Conservation (phyloP, 2,329 filamentous ascomycete species). For the Ascochyta fabae region DNA sequence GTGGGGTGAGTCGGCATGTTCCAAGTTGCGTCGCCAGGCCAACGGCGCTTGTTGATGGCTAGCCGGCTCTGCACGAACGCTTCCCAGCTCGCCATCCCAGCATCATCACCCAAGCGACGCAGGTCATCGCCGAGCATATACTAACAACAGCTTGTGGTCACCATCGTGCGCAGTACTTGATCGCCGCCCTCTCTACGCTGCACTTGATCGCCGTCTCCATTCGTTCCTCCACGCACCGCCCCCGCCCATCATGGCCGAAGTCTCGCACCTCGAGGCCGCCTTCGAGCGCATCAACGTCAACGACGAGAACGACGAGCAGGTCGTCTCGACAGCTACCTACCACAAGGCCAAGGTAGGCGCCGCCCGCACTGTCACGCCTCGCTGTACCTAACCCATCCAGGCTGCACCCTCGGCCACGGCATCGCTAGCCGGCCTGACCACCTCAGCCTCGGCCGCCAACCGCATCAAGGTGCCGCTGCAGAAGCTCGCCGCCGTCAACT, state of each 20-base stretch:
- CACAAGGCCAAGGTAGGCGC: constrained; percentile 76
- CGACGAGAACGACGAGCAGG: constrained; percentile 77
- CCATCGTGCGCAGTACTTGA: neutral
- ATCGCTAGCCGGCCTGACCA: constrained; percentile 56
- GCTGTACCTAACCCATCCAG: constrained; percentile 46
- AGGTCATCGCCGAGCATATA: constrained; percentile 6
- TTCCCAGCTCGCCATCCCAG: constrained; percentile 10
- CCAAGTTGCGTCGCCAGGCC: constrained; percentile 3
- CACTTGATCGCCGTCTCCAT: neutral
- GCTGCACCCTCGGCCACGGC: constrained; percentile 45
- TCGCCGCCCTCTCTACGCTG: neutral
- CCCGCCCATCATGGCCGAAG: constrained; percentile 63
- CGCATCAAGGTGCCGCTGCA: constrained; percentile 76
- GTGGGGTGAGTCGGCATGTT: constrained; percentile 12
- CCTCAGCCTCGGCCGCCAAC: constrained; percentile 55
- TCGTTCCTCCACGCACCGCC: neutral
- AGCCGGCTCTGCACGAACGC: constrained; percentile 8
- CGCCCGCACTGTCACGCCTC: neutral
- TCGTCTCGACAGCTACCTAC: constrained; percentile 63
- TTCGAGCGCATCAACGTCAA: constrained; percentile 90
- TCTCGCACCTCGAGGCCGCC: constrained; percentile 80
- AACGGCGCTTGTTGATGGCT: constrained; percentile 16
- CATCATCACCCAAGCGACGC: constrained; percentile 18
- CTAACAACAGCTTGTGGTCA: constrained; percentile 15
- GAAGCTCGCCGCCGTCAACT: constrained; percentile 83